Evolutionary conservation across 2,329 filamentous ascomycete species (phyloP), one percentile per base, ranked within the genome.

Genomic region (Epichloe gansuensis): DNA sequence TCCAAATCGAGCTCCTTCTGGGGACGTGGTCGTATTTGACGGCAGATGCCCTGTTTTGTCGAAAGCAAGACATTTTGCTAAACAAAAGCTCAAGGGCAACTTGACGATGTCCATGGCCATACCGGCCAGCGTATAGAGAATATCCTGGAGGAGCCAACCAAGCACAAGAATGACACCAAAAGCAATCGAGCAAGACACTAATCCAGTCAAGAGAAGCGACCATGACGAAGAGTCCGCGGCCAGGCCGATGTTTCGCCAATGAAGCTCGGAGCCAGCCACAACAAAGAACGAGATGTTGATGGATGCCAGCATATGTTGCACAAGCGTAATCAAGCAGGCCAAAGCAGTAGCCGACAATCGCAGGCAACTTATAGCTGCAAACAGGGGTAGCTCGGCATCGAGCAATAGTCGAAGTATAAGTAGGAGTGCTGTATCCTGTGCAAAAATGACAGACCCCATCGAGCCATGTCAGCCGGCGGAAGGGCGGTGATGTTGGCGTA

Each of bases 361-460:
- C n/a, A 65, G 47, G 45, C 54, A 57, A 11, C 50, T 44, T 42
- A 61, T 54, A 53, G 51, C 57, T 55, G 55, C 49, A n/a, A 55
- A 57, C 5, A 58, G 41, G 23, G 54, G 48, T 39, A 46, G 21
- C 3, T 58, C 55, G 3, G 34, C 41, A 48, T 64, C 61, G 46
- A 69, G 61, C 2, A 69, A 57, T 2, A 67, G 56, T 6, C 66
- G 59, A 42, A 68, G 60, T 31, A 65, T 23, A 12, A 69, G 54
- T 3, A 69, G 58, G 4, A 68, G 56, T 5, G 62, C 46, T 0
- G 64, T 55, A 21, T 69, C 67, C 41, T 69, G 66, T 4, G 61
- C 59, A 67, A 68, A 52, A 69, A 69, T 2, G 67, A 67, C 11
- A 64, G 60, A 23, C 63, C 62, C 56, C 64, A 69, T 1, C 59